These are phyloP conservation scores for Kluyveromyces siamensis DNA, from an alignment of 805 yeast genomes.

Conservation along the genomic window DNA sequence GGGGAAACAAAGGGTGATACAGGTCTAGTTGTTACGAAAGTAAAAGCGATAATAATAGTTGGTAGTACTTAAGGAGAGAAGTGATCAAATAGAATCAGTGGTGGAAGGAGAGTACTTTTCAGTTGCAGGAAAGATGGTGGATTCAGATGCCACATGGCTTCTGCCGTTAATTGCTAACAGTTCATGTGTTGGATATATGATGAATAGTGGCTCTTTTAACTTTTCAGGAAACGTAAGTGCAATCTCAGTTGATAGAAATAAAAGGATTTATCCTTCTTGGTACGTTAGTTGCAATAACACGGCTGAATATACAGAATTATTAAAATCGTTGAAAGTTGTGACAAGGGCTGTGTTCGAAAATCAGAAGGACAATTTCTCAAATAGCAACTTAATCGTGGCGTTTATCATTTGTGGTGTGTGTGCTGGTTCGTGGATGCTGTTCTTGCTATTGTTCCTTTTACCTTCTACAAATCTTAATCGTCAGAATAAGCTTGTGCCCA, in stretches of 20 bases:
- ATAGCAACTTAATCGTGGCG: constrained; percentile 35
- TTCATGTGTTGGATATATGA: background rate
- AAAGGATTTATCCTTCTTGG: constrained; percentile 15
- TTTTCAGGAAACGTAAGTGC: background rate
- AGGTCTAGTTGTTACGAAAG: too few relatives aligned
- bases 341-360: constrained; percentile 3
- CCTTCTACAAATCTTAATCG: constrained; percentile 36
- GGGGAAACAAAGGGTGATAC: too few relatives aligned
- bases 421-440: constrained; percentile 63
- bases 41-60: too few relatives aligned
- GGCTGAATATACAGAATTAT: background rate
- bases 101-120: too few relatives aligned
- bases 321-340: constrained; percentile 4
- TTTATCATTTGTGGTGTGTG: constrained; percentile 48
- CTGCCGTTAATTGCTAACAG: background rate
- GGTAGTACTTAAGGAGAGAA: too few relatives aligned
- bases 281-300: constrained; percentile 10
- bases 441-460: constrained; percentile 43
- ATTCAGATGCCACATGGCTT: background rate
- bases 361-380: constrained; percentile 28
- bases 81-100: too few relatives aligned
- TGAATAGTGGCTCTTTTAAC: constrained; percentile 1
- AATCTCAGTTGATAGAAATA: constrained; percentile 3
- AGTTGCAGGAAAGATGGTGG: background rate
- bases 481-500: constrained; percentile 47